phyloP scores from a whole-genome alignment of 108 stramenopile species.

The Pseudonitzschia pungens region DNA sequence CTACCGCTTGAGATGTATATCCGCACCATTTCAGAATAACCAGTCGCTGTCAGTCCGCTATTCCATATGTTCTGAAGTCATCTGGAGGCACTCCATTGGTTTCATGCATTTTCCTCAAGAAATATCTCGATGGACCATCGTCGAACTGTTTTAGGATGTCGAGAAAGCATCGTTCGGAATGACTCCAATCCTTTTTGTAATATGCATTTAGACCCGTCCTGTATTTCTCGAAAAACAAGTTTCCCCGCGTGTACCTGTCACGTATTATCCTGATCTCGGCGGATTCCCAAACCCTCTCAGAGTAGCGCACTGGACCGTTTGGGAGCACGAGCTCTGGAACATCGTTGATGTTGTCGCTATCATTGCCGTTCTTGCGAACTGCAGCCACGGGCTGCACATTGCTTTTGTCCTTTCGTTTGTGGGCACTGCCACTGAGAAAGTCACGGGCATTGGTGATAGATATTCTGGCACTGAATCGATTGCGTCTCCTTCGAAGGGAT shows the following conservation, averaged over 20 bases:
- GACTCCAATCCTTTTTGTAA: constrained; percentile 62
- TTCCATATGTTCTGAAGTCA: constrained; percentile 39
- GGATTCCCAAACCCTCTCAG: constrained; percentile 48
- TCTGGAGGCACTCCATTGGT: constrained; percentile 56
- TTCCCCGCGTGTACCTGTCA: constrained; percentile 33
- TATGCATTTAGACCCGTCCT: constrained; percentile 57
- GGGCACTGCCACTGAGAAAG: too few relatives aligned
- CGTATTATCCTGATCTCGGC: constrained; percentile 66
- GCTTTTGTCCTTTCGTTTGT: too few relatives aligned
- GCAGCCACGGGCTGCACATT: too few relatives aligned
- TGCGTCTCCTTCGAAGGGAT: too few relatives aligned
- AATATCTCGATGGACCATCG: constrained; percentile 71
- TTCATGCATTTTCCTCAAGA: constrained; percentile 50
- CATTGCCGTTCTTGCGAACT: background rate
- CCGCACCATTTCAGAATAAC: too few relatives aligned
- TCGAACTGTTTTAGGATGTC: constrained; percentile 50
- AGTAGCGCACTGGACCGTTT: constrained; percentile 50
- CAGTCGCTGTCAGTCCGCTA: background rate
- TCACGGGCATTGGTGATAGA: too few relatives aligned
- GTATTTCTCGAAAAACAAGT: constrained; percentile 61
- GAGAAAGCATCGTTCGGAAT: constrained; percentile 54
- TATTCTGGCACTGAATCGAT: too few relatives aligned
- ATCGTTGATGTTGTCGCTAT: background rate
- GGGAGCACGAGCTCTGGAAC: constrained; percentile 52
- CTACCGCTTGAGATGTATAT: too few relatives aligned